Percentiles rank a stretch among this genome's conserved stretches.
phyloP scores from a whole-genome alignment of 2,329 filamentous ascomycete species.

The Venturia carpophila region DNA sequence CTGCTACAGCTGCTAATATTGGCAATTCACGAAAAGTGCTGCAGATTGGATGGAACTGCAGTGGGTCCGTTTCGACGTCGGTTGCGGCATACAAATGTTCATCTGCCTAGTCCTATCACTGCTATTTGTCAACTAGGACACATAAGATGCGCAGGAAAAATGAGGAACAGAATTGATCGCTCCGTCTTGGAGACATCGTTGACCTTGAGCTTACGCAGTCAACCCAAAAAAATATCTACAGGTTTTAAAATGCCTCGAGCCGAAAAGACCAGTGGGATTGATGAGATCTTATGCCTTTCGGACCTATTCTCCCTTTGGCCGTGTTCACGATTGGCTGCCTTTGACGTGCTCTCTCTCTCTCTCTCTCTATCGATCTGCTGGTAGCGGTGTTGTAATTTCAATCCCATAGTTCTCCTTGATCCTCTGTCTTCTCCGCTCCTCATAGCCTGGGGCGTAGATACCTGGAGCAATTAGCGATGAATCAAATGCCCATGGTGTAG shows the following conservation, averaged over 20 bases:
- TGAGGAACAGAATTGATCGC: background rate
- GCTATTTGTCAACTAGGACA: background rate
- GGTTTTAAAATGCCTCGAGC: background rate
- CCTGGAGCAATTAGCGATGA: conserved; percentile 43
- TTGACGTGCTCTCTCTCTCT: background rate
- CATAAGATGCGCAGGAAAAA: background rate
- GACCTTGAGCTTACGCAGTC: background rate
- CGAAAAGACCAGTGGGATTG: background rate
- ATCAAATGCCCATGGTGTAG: background rate
- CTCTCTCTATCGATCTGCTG: background rate
- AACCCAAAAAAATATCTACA: background rate
- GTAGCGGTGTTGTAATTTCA: conserved; percentile 48
- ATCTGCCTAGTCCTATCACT: background rate
- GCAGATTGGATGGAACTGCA: too few relatives aligned
- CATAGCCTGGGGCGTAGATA: conserved; percentile 72
- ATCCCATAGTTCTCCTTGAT: conserved; percentile 83
- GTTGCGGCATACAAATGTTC: background rate
- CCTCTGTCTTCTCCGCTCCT: conserved; percentile 71
- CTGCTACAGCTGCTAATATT: too few relatives aligned
- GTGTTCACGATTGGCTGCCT: background rate
- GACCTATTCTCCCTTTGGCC: background rate
- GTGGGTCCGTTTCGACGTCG: background rate
- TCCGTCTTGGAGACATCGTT: background rate
- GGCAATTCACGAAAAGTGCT: too few relatives aligned
- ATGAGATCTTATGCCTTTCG: background rate